These are phyloP conservation scores for Sideroxylon spinosum DNA, from an alignment of 179 eudicot species.

Conservation along the genomic window DNA sequence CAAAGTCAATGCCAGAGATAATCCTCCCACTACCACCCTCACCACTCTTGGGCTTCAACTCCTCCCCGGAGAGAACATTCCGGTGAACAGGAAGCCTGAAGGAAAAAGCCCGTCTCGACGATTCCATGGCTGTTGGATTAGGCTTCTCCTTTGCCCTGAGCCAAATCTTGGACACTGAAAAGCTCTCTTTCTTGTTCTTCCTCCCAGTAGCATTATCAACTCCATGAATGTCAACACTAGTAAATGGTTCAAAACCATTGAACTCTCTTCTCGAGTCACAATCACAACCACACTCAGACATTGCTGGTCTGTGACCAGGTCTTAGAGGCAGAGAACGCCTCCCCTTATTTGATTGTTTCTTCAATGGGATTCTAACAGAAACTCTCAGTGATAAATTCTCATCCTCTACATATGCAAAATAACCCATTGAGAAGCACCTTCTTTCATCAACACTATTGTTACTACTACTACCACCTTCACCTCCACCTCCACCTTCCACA, in stretches of 20 bases:
- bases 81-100: conserved; percentile 34
- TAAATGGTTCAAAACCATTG: conserved; percentile 33
- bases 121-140: conserved; percentile 15
- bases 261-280: conserved; percentile 55
- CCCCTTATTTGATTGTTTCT: conserved; percentile 47
- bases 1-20: conserved; percentile 42
- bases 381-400: conserved; percentile 62
- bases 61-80: conserved; percentile 15
- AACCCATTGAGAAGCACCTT: conserved; percentile 90
- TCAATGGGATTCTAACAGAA: conserved; percentile 53
- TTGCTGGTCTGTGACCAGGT: conserved; percentile 45
- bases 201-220: conserved; percentile 16
- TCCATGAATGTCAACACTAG: conserved; percentile 13
- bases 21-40: conserved; percentile 34
- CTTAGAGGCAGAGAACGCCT: conserved; percentile 37
- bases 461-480: conserved; percentile 33
- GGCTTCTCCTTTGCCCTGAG: conserved; percentile 34
- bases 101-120: conserved; percentile 39
- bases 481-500: conserved; percentile 38
- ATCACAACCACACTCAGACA: conserved; percentile 71
- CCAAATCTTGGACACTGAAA: conserved; percentile 80
- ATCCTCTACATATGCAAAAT: conserved; percentile 80
- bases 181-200: conserved; percentile 44
- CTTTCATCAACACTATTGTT: conserved; percentile 49
- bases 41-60: conserved; percentile 13